Evolutionary conservation across 495 filamentous ascomycete genomes (phyloP).

Genomic region (Penicillium ucsense): DNA sequence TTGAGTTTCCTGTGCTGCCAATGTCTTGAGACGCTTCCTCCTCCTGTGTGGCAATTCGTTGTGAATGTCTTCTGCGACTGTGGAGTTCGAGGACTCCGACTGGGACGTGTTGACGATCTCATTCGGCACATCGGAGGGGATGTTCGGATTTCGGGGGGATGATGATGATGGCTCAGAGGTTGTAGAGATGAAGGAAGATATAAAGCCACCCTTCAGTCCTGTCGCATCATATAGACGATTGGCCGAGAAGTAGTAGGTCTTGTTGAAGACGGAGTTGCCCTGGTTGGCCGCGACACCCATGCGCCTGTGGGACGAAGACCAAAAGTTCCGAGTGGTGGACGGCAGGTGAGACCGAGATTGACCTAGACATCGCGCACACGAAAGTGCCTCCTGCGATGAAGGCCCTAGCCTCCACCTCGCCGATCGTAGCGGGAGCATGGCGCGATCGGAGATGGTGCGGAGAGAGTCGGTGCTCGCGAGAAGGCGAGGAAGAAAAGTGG

Average conservation of each 20-base stretch:
- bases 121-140: conserved; percentile 3
- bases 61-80: conserved; percentile 11
- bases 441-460: conserved; percentile 6
- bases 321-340: conserved; percentile 23
- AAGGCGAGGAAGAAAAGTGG: conserved; percentile 14
- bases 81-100: conserved; percentile 6
- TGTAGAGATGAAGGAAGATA: conserved; percentile 21
- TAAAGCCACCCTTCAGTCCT: conserved; percentile 13
- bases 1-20: conserved; percentile 11
- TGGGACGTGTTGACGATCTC: conserved; percentile 2
- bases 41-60: conserved; percentile 40
- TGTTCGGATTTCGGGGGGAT: conserved; percentile 1
- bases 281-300: conserved; percentile 21
- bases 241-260: conserved; percentile 37
- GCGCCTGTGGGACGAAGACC: conserved; percentile 22
- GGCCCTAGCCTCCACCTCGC: conserved; percentile 26
- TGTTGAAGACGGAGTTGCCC: conserved; percentile 21
- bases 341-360: conserved; percentile 5
- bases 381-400: conserved; percentile 19
- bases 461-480: conserved; percentile 1
- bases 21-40: conserved; percentile 41
- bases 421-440: conserved; percentile 36
- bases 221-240: conserved; percentile 17
- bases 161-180: conserved; percentile 8
- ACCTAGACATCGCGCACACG: conserved; percentile 28